Evolutionary conservation across 208 protist species (phyloP), one percentile per base, ranked within the genome.

Genomic region (Trypanosoma brucei): DNA sequence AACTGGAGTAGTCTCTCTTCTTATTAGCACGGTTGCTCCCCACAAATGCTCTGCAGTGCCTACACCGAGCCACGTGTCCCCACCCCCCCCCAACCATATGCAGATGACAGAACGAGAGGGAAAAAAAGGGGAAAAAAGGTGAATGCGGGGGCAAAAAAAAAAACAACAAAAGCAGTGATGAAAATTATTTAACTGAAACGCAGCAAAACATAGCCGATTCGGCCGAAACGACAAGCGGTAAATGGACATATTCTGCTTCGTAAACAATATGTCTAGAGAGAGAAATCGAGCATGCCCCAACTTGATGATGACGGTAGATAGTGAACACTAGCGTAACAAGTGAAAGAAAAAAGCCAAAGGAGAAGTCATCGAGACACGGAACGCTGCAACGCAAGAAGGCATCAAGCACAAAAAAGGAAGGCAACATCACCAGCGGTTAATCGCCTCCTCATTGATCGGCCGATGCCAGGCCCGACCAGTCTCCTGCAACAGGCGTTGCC

Each of bases 401-500:
- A 62, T 3, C 6, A 35, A 31, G 37, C 30, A n/a, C 49, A 39
- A 55, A 62, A 22, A 13, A n/a, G 4, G 45, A 31, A 59, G 44
- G 36, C 14, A 59, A 30, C 11, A 57, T 68, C 76, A 94, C 82
- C 81, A 94, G 0, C 84, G 74, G 30, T 79, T 58, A 36, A 63
- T 68, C 8, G 73, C 79, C 44, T 89, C 81, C 4, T 82, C 64
- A 65, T 93, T 86, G 40, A 96, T 78, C 2, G 88, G 84, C 6
- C 81, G 78, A 66, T 96, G 88, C 91, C 91, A 96, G 31, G 88
- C 91, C 72, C 88, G 76, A 22, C 91, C 91, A 31, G 63, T 78
- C 70, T 88, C 79, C 70, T 96, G 91, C 61, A 93, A 64, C 52
- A 54, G 63, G 2, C 87, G 75, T 59, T 91, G 75, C 62, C 79